phyloP scores from a whole-genome alignment of 257 asterid genomes.

The Nemophila menziesii region DNA sequence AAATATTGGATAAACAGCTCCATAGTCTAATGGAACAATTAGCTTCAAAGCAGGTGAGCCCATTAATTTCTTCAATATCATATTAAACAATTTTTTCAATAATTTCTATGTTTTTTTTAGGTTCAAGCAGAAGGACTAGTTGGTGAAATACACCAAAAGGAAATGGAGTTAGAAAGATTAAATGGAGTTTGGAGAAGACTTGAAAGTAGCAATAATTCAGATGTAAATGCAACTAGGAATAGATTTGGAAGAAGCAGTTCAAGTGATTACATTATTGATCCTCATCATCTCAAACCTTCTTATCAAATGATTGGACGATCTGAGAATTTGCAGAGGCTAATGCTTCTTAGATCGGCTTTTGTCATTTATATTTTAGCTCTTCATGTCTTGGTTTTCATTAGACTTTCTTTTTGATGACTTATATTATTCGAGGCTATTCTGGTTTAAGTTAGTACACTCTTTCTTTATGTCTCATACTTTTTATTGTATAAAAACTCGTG shows the following conservation, averaged over 20 bases:
- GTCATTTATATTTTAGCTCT: slow-evolving; percentile 64
- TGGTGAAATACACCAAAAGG: slow-evolving; percentile 51
- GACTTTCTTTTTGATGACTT: slow-evolving; percentile 45
- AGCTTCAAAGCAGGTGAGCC: slow-evolving; percentile 67
- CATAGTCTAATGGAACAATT: slow-evolving; percentile 90
- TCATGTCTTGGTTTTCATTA: slow-evolving; percentile 78
- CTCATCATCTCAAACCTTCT: slow-evolving; percentile 46
- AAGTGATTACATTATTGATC: slow-evolving; percentile 36
- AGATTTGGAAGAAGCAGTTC: slow-evolving; percentile 53
- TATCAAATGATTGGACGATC: slow-evolving; percentile 28
- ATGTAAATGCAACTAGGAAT: slow-evolving; percentile 44
- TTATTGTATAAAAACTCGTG: neutral
- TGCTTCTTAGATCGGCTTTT: slow-evolving; percentile 79
- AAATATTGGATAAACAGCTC: slow-evolving; percentile 80
- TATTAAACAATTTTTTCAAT: neutral
- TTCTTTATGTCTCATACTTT: neutral
- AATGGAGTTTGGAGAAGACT: slow-evolving; percentile 48
- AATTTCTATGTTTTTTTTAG: slow-evolving; percentile 22
- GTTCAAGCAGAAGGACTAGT: slow-evolving; percentile 78
- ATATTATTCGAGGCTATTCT: neutral
- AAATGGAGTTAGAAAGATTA: slow-evolving; percentile 68
- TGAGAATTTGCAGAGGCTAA: slow-evolving; percentile 61
- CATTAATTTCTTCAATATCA: neutral
- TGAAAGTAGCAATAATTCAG: slow-evolving; percentile 37
- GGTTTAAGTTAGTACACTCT: neutral